Conservation (phyloP, 108 stramenopile genomes). For the Fistulifera solaris region DNA sequence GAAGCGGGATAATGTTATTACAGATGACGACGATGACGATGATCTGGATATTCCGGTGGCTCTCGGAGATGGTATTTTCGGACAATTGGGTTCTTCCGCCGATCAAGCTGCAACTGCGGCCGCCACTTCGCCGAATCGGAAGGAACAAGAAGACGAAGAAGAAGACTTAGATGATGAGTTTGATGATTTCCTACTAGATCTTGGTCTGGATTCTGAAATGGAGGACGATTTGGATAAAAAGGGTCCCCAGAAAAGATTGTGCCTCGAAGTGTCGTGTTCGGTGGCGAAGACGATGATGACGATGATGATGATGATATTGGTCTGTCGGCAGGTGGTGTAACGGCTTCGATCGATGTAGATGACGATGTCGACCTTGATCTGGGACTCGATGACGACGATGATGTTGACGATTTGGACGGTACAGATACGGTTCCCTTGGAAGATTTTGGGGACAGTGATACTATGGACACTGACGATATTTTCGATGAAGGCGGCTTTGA, state of each 20-base stretch:
- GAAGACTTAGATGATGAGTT: slow-evolving; percentile 21
- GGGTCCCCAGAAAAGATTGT: not conserved
- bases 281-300: slow-evolving; percentile 20
- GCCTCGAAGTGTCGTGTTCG: not conserved
- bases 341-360: slow-evolving; percentile 32
- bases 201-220: slow-evolving; percentile 54
- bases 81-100: slow-evolving; percentile 43
- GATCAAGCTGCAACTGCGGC: slow-evolving; percentile 40
- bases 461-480: slow-evolving; percentile 25
- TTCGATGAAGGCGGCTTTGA: slow-evolving; percentile 50
- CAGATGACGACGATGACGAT: slow-evolving; percentile 68
- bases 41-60: slow-evolving; percentile 29
- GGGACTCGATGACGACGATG: slow-evolving; percentile 29
- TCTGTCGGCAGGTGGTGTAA: slow-evolving; percentile 10
- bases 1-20: slow-evolving; percentile 52
- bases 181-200: slow-evolving; percentile 69
- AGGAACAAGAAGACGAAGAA: slow-evolving; percentile 35
- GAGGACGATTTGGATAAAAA: slow-evolving; percentile 29
- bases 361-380: slow-evolving; percentile 35
- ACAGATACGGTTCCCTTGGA: slow-evolving; percentile 28
- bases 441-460: slow-evolving; percentile 29
- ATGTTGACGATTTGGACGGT: slow-evolving; percentile 25
- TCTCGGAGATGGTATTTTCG: slow-evolving; percentile 56
- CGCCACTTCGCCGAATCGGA: slow-evolving; percentile 17
- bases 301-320: slow-evolving; percentile 27